Conservation (phyloP, 352 stramenopile species). For the Phytopythium chamaehyphon region DNA sequence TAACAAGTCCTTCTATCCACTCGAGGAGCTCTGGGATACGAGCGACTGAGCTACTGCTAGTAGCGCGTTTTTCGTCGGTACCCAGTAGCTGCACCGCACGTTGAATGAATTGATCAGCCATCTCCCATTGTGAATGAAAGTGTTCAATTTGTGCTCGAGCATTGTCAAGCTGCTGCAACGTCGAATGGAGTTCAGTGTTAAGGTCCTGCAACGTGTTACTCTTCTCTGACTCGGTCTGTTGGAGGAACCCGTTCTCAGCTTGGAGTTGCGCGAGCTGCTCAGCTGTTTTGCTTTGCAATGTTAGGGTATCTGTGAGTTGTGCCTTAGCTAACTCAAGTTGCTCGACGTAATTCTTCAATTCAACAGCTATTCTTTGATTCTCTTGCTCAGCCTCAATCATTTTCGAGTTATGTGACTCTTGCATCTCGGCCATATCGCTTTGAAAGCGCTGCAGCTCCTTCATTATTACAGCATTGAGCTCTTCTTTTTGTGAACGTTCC, state of each 20-base stretch:
- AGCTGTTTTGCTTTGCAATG: conserved; percentile 24
- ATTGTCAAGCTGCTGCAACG: conserved; percentile 29
- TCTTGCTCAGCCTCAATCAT: background rate
- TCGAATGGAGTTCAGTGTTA: conserved; percentile 47
- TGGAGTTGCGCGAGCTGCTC: conserved; percentile 27
- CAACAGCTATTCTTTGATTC: background rate
- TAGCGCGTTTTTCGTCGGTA: background rate
- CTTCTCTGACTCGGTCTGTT: conserved; percentile 44
- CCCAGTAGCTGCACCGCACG: conserved; percentile 30
- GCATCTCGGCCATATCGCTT: conserved; percentile 27
- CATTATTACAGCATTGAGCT: conserved; percentile 57
- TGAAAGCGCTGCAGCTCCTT: conserved; percentile 43
- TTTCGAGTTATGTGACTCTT: conserved; percentile 12
- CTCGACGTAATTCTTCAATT: conserved; percentile 17
- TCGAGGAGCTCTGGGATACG: conserved; percentile 13
- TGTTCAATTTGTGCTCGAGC: conserved; percentile 25
- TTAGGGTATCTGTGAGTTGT: conserved; percentile 9
- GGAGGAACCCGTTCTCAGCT: conserved; percentile 36
- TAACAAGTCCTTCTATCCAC: conserved; percentile 18
- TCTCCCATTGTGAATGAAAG: conserved; percentile 28
- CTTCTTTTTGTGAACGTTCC: conserved; percentile 60
- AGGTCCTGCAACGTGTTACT: conserved; percentile 48
- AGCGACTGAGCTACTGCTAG: conserved; percentile 2
- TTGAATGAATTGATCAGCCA: conserved; percentile 13
- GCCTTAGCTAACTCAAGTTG: conserved; percentile 16